Base-by-base conservation (phyloP, 1,284 basidiomycete genomes). In the Peniophora sp. region DNA sequence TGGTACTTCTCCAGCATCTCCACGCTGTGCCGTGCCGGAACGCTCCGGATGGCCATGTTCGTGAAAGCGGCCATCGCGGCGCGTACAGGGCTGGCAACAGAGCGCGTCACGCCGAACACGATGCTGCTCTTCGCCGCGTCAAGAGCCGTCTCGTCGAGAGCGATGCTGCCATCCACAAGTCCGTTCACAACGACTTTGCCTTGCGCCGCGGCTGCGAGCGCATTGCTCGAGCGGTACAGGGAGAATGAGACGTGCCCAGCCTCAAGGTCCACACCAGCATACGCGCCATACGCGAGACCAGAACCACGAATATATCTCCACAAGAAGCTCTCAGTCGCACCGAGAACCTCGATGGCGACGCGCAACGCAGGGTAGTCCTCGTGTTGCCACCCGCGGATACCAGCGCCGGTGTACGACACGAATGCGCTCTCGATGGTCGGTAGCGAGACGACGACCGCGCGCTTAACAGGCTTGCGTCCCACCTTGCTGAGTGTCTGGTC, bases 371-470 rank as follows among this genome's bases (percentile, higher is more conserved):
- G 88, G 53, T 86, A 86, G 57, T 97, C 92, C 1, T 87, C 81
- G 64, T 97, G 86, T 55, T 81, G 67, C 64, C 88, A 93, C 16
- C 92, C 91, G 62, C 75, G 71, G 45, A 92, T 82, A 38, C 88
- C 85, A 62, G 86, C 90, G 0, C 90, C 79, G 12, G 83, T 85
- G 63, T 96, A 89, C 23, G 77, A 81, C 14, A 85, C 87, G 66
- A 87, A 99, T 9, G 91, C 89, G 60, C 92, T 95, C 69, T 99
- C 97, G 57, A 98, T 97, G 3, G 93, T 92, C 0, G 94, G 86
- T 58, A 99, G 76, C 53, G 90, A 84, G 64, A 95, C 88, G 38
- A 99, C 78, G 36, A 92, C 74, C 19, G 89, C 89, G 73, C 85
- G 89, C 63, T 77, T 82, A 10, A 74, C 64, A 0, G 95, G 92